A percentile compares a stretch with the other conserved stretches of the same genome.
Evolutionary conservation across 257 asterid species (phyloP).

Genomic region (Eucommia ulmoides): DNA sequence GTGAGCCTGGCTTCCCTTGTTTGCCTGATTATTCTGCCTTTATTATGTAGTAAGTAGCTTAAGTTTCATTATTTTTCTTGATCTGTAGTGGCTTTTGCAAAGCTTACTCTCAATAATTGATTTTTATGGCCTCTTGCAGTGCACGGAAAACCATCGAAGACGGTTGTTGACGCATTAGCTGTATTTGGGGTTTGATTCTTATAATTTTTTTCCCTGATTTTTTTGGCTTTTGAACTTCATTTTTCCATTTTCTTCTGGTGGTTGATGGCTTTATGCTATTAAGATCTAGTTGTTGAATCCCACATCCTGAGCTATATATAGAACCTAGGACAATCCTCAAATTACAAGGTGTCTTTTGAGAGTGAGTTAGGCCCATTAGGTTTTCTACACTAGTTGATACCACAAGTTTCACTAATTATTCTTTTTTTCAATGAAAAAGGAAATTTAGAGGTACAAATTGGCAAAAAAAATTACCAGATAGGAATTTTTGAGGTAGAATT

Average conservation of each 20-base stretch:
- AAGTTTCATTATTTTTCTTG: constrained; percentile 4
- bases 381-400: too few species aligned
- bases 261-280: constrained; percentile 6
- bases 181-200: constrained; percentile 75
- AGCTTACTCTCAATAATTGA: too few species aligned
- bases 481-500: too few species aligned
- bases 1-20: constrained; percentile 98
- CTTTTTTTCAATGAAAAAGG: too few species aligned
- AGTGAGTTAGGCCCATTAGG: too few species aligned
- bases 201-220: constrained; percentile 7
- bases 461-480: too few species aligned
- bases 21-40: constrained; percentile 84
- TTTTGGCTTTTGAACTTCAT: constrained; percentile 1
- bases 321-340: too few species aligned
- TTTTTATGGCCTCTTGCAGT: constrained; percentile 39
- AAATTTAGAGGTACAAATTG: too few species aligned
- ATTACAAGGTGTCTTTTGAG: too few species aligned
- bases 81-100: too few species aligned
- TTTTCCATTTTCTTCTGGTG: constrained; percentile 9
- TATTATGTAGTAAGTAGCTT: constrained; percentile 61
- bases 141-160: constrained; percentile 84
- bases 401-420: too few species aligned
- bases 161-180: constrained; percentile 79
- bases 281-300: background rate
- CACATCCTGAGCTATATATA: too few species aligned